phyloP scores from a whole-genome alignment of 2,329 filamentous ascomycete species.

The Gremmenia infestans region DNA sequence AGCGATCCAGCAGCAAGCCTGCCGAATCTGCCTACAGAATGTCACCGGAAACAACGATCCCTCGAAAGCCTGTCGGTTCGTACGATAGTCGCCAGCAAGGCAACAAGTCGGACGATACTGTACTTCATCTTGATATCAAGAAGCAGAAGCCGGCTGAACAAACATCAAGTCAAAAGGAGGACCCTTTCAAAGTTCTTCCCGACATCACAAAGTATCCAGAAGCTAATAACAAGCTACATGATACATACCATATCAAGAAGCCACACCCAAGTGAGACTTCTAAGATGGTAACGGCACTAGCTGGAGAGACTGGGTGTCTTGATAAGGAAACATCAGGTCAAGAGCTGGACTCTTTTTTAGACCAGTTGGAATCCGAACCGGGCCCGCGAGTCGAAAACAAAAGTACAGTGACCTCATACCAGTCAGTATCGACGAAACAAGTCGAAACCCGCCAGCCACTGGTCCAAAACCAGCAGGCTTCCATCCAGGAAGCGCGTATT shows the following conservation, averaged over 20 bases:
- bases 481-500: conserved; percentile 12
- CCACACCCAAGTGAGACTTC: no score
- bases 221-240: no score
- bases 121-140: conserved; percentile 30
- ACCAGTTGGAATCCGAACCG: conserved; percentile 15
- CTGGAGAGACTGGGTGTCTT: neutral
- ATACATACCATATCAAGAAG: no score
- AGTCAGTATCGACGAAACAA: conserved; percentile 32
- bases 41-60: neutral
- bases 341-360: conserved; percentile 36
- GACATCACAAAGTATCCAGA: conserved; percentile 19
- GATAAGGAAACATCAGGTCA: neutral
- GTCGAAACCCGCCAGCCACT: conserved; percentile 25
- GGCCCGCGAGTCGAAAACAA: conserved; percentile 15
- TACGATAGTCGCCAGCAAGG: conserved; percentile 5
- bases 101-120: conserved; percentile 34
- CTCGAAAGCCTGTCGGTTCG: conserved; percentile 13
- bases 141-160: no score
- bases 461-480: conserved; percentile 23
- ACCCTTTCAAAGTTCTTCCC: conserved; percentile 13
- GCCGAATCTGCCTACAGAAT: neutral
- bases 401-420: conserved; percentile 38
- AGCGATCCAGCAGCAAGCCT: neutral
- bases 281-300: no score
- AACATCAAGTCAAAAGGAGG: no score